phyloP scores from a whole-genome alignment of 2,329 filamentous ascomycete species.

The Fusarium subtropicale region DNA sequence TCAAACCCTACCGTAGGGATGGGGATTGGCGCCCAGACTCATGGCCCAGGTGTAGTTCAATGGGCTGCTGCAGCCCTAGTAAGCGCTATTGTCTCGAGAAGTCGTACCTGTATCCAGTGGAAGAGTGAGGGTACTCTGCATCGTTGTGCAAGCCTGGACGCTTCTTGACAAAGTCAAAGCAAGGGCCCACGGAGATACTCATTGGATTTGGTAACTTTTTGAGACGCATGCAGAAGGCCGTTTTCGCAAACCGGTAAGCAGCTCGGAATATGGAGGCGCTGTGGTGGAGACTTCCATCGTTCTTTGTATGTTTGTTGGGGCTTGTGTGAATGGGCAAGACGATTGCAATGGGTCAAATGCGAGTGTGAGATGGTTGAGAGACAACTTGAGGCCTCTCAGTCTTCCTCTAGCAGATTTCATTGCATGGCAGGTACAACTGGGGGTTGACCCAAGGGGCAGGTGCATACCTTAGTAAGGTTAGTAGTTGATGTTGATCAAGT shows the following conservation, averaged over 20 bases:
- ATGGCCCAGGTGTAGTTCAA: constrained; percentile 5
- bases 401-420: background rate
- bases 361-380: background rate
- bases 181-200: constrained; percentile 3
- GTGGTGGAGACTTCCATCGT: constrained; percentile 24
- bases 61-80: constrained; percentile 19
- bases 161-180: constrained; percentile 3
- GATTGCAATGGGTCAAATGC: background rate
- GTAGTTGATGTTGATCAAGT: background rate
- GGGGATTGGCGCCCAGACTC: constrained; percentile 7
- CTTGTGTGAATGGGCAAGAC: background rate
- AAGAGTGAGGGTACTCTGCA: background rate
- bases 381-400: background rate
- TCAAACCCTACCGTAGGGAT: constrained; percentile 17
- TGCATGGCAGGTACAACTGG: constrained; percentile 2
- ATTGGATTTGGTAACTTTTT: constrained; percentile 3
- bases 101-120: constrained; percentile 9
- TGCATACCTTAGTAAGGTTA: background rate
- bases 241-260: constrained; percentile 22
- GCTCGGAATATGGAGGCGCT: constrained; percentile 14
- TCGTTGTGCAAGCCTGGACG: constrained; percentile 1
- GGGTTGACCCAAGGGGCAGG: constrained; percentile 1
- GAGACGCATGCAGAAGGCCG: constrained; percentile 25
- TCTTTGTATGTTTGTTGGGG: constrained; percentile 17
- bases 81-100: constrained; percentile 31